These are phyloP conservation scores for Metschnikowia shivogae DNA, from an alignment of 805 yeast genomes.

Conservation along the genomic window DNA sequence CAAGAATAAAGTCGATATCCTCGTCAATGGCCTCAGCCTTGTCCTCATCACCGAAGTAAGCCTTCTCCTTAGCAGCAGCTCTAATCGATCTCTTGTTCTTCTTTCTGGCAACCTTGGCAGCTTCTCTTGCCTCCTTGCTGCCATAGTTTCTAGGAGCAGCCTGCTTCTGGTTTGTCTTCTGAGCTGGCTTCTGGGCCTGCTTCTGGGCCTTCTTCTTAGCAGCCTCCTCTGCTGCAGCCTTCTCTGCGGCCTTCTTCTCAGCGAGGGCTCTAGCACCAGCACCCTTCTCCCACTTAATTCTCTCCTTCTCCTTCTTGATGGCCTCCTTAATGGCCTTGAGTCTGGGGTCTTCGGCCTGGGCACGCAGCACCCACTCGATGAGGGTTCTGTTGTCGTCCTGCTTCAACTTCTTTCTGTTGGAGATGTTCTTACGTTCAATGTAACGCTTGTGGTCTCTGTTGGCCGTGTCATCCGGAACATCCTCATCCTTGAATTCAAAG, in stretches of 20 bases:
- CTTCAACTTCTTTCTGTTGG: constrained; percentile 95
- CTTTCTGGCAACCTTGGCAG: constrained; percentile 97
- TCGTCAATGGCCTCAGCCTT: constrained; percentile 66
- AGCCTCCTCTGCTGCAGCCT: constrained; percentile 83
- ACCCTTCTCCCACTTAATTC: constrained; percentile 95
- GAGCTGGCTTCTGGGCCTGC: constrained; percentile 63
- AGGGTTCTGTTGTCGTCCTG: constrained; percentile 93
- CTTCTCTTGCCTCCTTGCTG: constrained; percentile 81
- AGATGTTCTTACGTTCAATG: constrained; percentile 94
- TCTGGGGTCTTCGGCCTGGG: constrained; percentile 89
- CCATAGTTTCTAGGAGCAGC: constrained; percentile 37
- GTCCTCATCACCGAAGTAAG: constrained; percentile 76
- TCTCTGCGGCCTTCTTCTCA: constrained; percentile 80
- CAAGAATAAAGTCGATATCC: constrained; percentile 77
- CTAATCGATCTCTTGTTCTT: constrained; percentile 91
- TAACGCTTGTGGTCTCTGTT: constrained; percentile 99
- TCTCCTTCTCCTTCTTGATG: constrained; percentile 92
- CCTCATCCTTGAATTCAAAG: constrained; percentile 97
- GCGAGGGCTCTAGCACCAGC: constrained; percentile 97
- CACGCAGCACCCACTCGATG: constrained; percentile 82
- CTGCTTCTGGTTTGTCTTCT: constrained; percentile 69
- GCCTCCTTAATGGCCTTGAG: constrained; percentile 88
- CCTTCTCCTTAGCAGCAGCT: constrained; percentile 74
- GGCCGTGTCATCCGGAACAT: constrained; percentile 97
- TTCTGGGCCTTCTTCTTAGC: constrained; percentile 73